phyloP scores from a whole-genome alignment of 441 rosid species.

The Gossypium aridum region DNA sequence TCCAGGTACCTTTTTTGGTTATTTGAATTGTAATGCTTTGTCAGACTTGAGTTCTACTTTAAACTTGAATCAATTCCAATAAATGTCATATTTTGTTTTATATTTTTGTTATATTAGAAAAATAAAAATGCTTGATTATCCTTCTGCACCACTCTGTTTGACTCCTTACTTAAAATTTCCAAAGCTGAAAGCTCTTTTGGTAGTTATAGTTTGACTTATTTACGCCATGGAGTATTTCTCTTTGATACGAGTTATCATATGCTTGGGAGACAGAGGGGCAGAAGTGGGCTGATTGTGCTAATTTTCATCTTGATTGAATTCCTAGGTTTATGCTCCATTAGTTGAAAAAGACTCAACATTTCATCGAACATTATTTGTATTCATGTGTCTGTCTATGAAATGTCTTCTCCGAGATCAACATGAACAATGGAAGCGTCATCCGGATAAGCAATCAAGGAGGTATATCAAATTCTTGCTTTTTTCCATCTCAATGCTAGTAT shows the following conservation, averaged over 20 bases:
- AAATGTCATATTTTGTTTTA: not conserved
- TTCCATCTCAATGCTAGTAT: not conserved
- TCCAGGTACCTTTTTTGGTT: conserved; percentile 27
- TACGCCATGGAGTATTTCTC: not conserved
- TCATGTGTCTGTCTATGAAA: conserved; percentile 75
- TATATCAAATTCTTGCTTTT: conserved; percentile 14
- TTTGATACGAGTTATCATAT: not conserved
- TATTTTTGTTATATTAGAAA: not conserved
- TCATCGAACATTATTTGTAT: conserved; percentile 70
- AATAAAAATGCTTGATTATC: not conserved
- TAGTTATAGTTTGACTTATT: not conserved
- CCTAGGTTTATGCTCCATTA: conserved; percentile 73
- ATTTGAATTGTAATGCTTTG: not conserved
- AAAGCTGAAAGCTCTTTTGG: not conserved
- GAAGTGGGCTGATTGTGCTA: not conserved
- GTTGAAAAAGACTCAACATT: conserved; percentile 59
- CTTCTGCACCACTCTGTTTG: not conserved
- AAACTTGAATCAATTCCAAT: not conserved
- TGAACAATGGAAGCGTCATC: conserved; percentile 73
- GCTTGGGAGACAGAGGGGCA: not conserved
- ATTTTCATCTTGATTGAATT: conserved; percentile 6
- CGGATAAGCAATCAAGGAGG: conserved; percentile 57
- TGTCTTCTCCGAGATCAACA: conserved; percentile 89
- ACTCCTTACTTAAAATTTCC: not conserved
- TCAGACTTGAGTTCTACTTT: not conserved